Base-by-base conservation (phyloP, 192 early-diverging fungal genomes). In the Entomortierella beljakovae region DNA sequence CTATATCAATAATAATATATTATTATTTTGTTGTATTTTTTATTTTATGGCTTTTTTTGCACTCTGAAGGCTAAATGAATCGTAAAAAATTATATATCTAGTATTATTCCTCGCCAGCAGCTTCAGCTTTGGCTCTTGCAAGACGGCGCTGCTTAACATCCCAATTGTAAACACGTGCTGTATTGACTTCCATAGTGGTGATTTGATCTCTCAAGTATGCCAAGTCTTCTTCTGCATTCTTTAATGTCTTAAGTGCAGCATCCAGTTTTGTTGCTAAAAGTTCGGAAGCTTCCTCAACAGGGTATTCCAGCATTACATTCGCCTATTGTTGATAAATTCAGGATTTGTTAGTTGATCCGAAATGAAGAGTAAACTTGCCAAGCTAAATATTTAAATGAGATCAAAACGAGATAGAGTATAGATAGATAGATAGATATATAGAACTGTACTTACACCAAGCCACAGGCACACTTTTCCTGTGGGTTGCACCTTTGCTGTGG, bases 111-210 rank as follows among this genome's bases (percentile, higher is more conserved):
- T 61, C 34, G 53, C 59, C 65, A n/a, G 63, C 55, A 11, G 63
- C 35, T 13, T 80, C 81, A 9, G 57, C 71, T 58, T 89, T 76
- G 50, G 66, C 83, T 58, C 83, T 75, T 61, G 86, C 64, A 20
- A 85, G 46, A 31, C 90, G 82, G 57, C 96, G 83, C 61, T 88
- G 89, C 75, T 95, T 96, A 42, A 99, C 98, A 77, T 99, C 98
- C 92, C 94, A 96, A 86, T 99, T 99, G 79, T 96, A 97, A 16
- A 99, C 95, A 15, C 98, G 90, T 18, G 98, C 97, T 38, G 90
- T 96, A 85, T 95, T 95, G 82, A 95, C 98, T 80, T 99, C 98
- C 96, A 99, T 98, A n/a, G 96, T 98, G 1, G 98, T 99, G 81
- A 99, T 95, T 82, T 99, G 98, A 64, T 97, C 95, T 63, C 94